A percentile compares a stretch with the other conserved stretches of the same genome.
These are phyloP conservation scores for Cyanodermella asteris DNA, from an alignment of 2,329 filamentous ascomycete species.

Conservation along the genomic window DNA sequence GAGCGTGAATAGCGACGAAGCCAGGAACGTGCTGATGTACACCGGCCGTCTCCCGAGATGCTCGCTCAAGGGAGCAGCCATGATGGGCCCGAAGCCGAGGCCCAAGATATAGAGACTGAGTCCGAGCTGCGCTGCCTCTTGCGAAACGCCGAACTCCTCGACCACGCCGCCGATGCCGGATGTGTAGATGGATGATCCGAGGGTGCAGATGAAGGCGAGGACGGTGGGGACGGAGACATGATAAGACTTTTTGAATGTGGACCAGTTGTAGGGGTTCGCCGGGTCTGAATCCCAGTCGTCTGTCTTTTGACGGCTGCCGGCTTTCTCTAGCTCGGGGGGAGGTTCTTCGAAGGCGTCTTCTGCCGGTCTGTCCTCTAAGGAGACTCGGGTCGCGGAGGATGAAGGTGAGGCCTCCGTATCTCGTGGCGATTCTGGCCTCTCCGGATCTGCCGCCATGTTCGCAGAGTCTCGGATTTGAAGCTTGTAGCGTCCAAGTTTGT, in stretches of 20 bases:
- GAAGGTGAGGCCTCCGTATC: too few relatives aligned
- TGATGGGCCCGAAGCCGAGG: constrained; percentile 47
- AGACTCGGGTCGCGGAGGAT: too few relatives aligned
- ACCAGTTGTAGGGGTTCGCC: background rate
- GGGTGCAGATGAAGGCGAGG: constrained; percentile 5
- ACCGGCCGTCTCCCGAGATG: constrained; percentile 47
- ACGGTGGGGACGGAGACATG: background rate
- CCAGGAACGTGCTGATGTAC: constrained; percentile 43
- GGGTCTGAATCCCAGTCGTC: too few relatives aligned
- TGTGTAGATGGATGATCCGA: constrained; percentile 15
- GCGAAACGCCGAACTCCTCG: constrained; percentile 12
- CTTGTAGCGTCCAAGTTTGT: too few relatives aligned
- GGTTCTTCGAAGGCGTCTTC: too few relatives aligned
- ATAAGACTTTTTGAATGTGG: background rate
- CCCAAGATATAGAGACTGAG: constrained; percentile 50
- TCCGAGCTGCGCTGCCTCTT: constrained; percentile 27
- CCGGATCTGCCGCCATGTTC: too few relatives aligned
- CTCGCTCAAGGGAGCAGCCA: constrained; percentile 56
- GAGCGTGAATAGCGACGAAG: constrained; percentile 31
- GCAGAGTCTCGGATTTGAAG: too few relatives aligned
- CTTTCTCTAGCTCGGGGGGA: too few relatives aligned
- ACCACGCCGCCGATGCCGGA: constrained; percentile 33
- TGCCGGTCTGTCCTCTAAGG: too few relatives aligned
- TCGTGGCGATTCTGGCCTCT: too few relatives aligned
- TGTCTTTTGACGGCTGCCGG: too few relatives aligned